A percentile compares a stretch with the other conserved stretches of the same genome.
phyloP scores from a whole-genome alignment of 495 filamentous ascomycete species.

The Penicillium mononematosum region DNA sequence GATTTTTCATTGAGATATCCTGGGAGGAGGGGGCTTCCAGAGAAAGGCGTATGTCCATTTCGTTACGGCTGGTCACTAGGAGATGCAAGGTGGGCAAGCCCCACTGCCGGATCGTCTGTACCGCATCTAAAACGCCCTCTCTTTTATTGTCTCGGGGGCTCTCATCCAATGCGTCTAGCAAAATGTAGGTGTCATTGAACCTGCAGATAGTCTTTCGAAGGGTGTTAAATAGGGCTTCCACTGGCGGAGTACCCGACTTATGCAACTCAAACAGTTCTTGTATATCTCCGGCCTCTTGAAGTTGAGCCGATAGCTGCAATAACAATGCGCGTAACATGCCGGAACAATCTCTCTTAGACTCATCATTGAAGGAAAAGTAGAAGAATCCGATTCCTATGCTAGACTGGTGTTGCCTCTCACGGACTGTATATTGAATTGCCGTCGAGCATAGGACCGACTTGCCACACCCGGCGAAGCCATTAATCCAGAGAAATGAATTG shows the following conservation, averaged over 20 bases:
- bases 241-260: conserved; percentile 12
- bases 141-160: conserved; percentile 21
- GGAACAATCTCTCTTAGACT: conserved; percentile 26
- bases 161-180: conserved; percentile 34
- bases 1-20: conserved; percentile 27
- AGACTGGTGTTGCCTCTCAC: conserved; percentile 13
- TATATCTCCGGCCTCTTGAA: conserved; percentile 18
- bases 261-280: conserved; percentile 17
- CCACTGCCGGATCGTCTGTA: conserved; percentile 30
- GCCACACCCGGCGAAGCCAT: conserved; percentile 43
- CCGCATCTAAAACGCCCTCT: conserved; percentile 21
- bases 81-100: conserved; percentile 28
- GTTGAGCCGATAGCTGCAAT: conserved; percentile 37
- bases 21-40: conserved; percentile 17
- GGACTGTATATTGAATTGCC: conserved; percentile 28
- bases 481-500: conserved; percentile 42
- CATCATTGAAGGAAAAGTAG: conserved; percentile 42
- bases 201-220: conserved; percentile 17
- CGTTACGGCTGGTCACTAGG: conserved; percentile 40
- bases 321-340: conserved; percentile 39
- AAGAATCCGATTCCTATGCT: conserved; percentile 39
- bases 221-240: conserved; percentile 12
- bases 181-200: conserved; percentile 26
- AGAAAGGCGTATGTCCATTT: conserved; percentile 34
- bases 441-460: conserved; percentile 43